Evolutionary conservation across 768 basidiomycete species (phyloP).

Genomic region (Phlebiopsis flavidoalba): DNA sequence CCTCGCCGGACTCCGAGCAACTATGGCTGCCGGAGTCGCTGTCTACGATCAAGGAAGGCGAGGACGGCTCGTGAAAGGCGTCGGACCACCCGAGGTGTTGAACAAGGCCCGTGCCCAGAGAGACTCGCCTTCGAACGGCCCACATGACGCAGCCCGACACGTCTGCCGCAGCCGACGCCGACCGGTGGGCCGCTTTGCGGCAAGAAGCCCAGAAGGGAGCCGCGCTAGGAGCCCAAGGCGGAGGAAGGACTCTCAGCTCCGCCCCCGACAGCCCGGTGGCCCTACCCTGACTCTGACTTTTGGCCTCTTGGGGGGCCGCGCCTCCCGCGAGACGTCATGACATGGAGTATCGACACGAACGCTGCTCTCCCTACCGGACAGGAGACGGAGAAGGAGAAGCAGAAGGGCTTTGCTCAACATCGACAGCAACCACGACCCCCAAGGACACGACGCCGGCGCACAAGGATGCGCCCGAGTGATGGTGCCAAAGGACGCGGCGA

Average conservation of each 20-base stretch:
- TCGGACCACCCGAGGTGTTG: too few relatives aligned
- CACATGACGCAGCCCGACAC: background rate
- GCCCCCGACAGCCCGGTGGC: too few relatives aligned
- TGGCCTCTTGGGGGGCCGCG: too few relatives aligned
- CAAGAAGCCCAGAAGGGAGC: background rate
- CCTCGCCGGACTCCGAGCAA: too few relatives aligned
- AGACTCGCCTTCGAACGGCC: background rate
- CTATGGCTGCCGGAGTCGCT: too few relatives aligned
- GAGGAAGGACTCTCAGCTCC: background rate
- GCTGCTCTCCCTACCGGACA: too few relatives aligned
- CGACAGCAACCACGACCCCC: conserved; percentile 22
- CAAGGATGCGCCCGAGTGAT: background rate
- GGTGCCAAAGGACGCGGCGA: background rate
- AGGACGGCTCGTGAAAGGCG: too few relatives aligned
- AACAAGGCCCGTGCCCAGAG: background rate
- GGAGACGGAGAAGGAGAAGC: conserved; percentile 15
- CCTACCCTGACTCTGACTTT: too few relatives aligned
- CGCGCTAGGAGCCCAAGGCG: background rate
- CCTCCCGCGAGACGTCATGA: conserved; percentile 7
- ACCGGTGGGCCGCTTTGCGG: too few relatives aligned
- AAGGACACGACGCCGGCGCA: background rate
- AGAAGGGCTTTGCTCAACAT: conserved; percentile 19
- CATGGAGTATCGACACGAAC: conserved; percentile 8
- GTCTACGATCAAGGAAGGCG: too few relatives aligned
- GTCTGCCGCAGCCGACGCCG: background rate